Conservation (phyloP, 345 rosid species). For the Linum usitatissimum region DNA sequence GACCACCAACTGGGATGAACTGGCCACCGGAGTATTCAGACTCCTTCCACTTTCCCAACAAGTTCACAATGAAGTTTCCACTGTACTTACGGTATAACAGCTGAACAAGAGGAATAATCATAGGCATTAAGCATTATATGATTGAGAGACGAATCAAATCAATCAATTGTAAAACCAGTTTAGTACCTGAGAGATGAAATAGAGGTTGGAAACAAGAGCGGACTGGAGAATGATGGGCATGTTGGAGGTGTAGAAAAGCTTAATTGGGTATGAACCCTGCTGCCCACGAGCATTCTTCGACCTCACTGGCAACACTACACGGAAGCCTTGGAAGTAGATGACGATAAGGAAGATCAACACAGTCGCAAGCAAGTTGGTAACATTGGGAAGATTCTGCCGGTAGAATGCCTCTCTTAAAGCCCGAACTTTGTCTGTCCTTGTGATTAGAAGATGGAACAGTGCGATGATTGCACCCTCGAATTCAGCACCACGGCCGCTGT, state of each 20-base stretch:
- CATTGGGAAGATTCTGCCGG: constrained; percentile 7
- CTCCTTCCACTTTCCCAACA: constrained; percentile 8
- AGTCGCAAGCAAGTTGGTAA: constrained; percentile 6
- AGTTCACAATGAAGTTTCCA: constrained; percentile 1
- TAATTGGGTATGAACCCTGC: constrained; percentile 7
- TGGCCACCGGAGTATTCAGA: constrained; percentile 7
- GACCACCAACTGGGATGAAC: constrained; percentile 6
- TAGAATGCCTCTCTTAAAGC: constrained; percentile 5
- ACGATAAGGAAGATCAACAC: constrained; percentile 5
- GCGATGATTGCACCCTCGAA: constrained; percentile 4
- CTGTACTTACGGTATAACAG: constrained; percentile 2
- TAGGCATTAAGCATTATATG: background rate
- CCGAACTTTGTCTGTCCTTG: constrained; percentile 4
- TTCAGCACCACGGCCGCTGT: constrained; percentile 4
- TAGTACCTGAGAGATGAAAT: constrained; percentile 9
- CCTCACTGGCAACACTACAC: constrained; percentile 5
- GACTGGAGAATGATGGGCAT: constrained; percentile 7
- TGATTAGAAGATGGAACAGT: constrained; percentile 3
- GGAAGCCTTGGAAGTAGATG: constrained; percentile 7
- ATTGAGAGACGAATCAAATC: background rate
- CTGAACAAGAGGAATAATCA: background rate
- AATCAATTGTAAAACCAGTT: background rate
- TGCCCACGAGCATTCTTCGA: constrained; percentile 8
- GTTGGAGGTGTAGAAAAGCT: constrained; percentile 9
- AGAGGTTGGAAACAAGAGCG: constrained; percentile 6